phyloP scores from a whole-genome alignment of 306 rosid genomes.

The Styphnolobium japonicum region DNA sequence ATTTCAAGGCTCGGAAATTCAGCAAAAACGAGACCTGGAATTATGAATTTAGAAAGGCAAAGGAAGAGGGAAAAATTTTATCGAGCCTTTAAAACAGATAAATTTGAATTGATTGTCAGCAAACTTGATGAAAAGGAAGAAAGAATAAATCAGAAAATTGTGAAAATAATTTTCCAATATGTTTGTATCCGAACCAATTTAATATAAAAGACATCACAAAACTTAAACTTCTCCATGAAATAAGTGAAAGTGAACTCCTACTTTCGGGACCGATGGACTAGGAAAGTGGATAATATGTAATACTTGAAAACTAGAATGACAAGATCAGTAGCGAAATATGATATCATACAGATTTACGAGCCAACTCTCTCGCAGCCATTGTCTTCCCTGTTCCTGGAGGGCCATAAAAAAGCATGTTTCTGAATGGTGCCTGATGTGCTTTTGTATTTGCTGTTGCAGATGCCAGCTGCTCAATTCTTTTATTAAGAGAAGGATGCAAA shows the following conservation, averaged over 20 bases:
- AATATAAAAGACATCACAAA: background rate
- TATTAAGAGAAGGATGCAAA: constrained; percentile 84
- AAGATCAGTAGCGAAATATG: background rate
- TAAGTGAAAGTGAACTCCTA: background rate
- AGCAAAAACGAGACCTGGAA: background rate
- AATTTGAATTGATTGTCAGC: background rate
- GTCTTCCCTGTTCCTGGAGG: constrained; percentile 99
- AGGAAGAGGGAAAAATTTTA: background rate
- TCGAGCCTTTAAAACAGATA: background rate
- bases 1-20: background rate
- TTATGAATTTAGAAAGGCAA: background rate
- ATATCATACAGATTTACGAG: constrained; percentile 82
- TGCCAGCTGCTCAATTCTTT: constrained; percentile 83
- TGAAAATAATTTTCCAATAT: background rate
- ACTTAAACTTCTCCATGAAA: background rate
- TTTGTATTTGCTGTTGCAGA: constrained; percentile 94
- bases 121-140: background rate
- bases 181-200: background rate
- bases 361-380: constrained; percentile 97
- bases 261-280: background rate
- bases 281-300: background rate
- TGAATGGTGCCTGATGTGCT: constrained; percentile 93
- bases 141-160: background rate
- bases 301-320: constrained; percentile 9
- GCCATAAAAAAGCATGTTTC: constrained; percentile 96